These are phyloP conservation scores for Myrmaecium sp. DNA, from an alignment of 2,329 filamentous ascomycete genomes.

Conservation along the genomic window DNA sequence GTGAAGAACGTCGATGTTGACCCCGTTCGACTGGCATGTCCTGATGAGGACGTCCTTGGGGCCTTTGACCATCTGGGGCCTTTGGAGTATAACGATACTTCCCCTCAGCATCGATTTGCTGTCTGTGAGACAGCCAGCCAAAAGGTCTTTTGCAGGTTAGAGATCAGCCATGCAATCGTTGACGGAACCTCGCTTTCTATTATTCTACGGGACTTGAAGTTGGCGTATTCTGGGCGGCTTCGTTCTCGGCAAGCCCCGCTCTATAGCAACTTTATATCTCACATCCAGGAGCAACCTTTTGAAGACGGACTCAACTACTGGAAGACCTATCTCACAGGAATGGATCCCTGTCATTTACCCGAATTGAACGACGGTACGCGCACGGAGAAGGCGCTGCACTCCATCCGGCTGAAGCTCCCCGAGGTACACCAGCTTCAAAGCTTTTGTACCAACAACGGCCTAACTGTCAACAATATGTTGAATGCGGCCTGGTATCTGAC, in stretches of 20 bases:
- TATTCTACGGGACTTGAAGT: conserved; percentile 14
- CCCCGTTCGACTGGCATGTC: conserved; percentile 2
- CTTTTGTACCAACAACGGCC: no score
- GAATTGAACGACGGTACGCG: conserved; percentile 10
- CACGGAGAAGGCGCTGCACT: conserved; percentile 13
- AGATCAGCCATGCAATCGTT: conserved; percentile 19
- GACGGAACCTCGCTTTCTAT: conserved; percentile 16
- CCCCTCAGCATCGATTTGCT: conserved; percentile 16
- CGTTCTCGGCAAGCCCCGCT: conserved; percentile 12
- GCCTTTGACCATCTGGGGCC: conserved; percentile 11
- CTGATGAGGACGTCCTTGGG: conserved; percentile 6
- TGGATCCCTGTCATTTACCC: conserved; percentile 25
- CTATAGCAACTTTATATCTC: conserved; percentile 20
- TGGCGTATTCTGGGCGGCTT: conserved; percentile 14
- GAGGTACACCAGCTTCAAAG: no score
- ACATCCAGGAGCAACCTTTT: conserved; percentile 10
- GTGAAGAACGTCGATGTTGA: conserved; percentile 12
- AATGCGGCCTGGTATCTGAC: conserved; percentile 20
- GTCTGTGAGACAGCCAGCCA: conserved; percentile 14
- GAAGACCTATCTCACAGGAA: conserved; percentile 19
- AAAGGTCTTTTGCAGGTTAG: conserved; percentile 15
- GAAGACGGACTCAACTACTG: conserved; percentile 19
- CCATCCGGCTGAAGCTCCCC: no score
- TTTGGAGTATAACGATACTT: conserved; percentile 14
- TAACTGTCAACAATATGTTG: no score